phyloP scores from a whole-genome alignment of 164 flowering plant species.

The Pachysandra terminalis region DNA sequence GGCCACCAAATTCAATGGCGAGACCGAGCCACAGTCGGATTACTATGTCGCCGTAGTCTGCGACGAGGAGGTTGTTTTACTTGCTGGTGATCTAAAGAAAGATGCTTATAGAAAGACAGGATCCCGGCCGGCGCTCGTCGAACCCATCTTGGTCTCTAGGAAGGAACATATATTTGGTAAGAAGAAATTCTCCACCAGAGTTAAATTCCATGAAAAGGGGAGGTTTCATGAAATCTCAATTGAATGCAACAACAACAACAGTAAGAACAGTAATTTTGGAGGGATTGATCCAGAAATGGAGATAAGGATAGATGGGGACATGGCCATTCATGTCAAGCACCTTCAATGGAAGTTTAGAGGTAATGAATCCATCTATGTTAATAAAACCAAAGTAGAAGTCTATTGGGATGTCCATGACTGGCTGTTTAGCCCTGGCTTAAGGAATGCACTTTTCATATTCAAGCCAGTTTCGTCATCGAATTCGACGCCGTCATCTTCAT shows the following conservation, averaged over 20 bases:
- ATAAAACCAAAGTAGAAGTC: slow-evolving; percentile 52
- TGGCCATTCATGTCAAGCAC: slow-evolving; percentile 57
- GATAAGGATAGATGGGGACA: slow-evolving; percentile 63
- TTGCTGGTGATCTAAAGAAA: slow-evolving; percentile 63
- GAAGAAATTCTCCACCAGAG: slow-evolving; percentile 47
- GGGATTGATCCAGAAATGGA: slow-evolving; percentile 62
- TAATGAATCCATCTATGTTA: slow-evolving; percentile 47
- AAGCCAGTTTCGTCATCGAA: slow-evolving; percentile 38
- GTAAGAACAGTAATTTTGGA: background rate
- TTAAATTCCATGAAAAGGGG: slow-evolving; percentile 53
- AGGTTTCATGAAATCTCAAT: slow-evolving; percentile 55
- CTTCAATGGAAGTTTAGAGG: slow-evolving; percentile 83
- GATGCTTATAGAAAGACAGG: slow-evolving; percentile 64
- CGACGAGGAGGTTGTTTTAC: slow-evolving; percentile 55
- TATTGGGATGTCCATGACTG: slow-evolving; percentile 86
- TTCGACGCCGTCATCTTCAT: slow-evolving; percentile 26
- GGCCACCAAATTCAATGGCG: slow-evolving; percentile 54
- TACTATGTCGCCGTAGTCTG: slow-evolving; percentile 68
- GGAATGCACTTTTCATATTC: slow-evolving; percentile 65
- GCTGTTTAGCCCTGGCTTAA: slow-evolving; percentile 65
- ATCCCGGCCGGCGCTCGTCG: slow-evolving; percentile 51
- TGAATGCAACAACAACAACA: slow-evolving; percentile 39
- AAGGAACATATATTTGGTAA: slow-evolving; percentile 63
- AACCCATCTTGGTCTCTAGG: slow-evolving; percentile 53
- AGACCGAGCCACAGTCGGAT: slow-evolving; percentile 60